Conservation (phyloP, 2,329 filamentous ascomycete species). For the Colletotrichum gloeosporioides region DNA sequence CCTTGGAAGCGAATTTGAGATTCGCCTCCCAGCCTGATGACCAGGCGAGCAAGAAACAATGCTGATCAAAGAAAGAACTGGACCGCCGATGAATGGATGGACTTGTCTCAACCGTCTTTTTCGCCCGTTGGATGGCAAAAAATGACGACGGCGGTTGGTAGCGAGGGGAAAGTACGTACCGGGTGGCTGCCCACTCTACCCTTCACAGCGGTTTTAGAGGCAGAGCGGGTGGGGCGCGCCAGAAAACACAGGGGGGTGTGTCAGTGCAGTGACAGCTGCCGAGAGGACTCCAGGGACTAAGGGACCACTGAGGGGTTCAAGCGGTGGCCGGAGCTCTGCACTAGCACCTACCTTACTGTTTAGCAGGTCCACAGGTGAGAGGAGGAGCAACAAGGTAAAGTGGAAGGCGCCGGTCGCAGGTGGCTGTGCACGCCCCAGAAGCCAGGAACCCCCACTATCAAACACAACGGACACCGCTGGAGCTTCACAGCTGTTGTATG, state of each 20-base stretch:
- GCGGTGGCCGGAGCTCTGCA: neutral
- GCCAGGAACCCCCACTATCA: neutral
- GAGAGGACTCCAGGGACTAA: neutral
- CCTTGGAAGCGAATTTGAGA: neutral
- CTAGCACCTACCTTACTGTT: neutral
- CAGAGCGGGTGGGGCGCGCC: neutral
- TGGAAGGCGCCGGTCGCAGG: neutral
- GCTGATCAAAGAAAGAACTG: neutral
- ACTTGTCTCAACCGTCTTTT: neutral
- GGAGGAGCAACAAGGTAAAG: neutral
- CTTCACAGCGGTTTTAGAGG: neutral
- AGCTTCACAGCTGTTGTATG: neutral
- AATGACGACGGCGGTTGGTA: slow-evolving; percentile 6
- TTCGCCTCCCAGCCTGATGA: neutral
- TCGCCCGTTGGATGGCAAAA: neutral
- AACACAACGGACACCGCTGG: neutral
- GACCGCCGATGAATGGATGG: neutral
- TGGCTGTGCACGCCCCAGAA: slow-evolving; percentile 6
- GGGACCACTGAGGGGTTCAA: neutral
- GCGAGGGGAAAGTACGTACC: neutral
- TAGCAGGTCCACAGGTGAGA: neutral
- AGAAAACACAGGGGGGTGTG: slow-evolving; percentile 8
- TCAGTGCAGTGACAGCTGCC: slow-evolving; percentile 12
- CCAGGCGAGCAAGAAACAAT: neutral
- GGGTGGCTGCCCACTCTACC: too few species aligned